Evolutionary conservation across 352 stramenopile species (phyloP).

Genomic region (Thraustochytrium sp.): DNA sequence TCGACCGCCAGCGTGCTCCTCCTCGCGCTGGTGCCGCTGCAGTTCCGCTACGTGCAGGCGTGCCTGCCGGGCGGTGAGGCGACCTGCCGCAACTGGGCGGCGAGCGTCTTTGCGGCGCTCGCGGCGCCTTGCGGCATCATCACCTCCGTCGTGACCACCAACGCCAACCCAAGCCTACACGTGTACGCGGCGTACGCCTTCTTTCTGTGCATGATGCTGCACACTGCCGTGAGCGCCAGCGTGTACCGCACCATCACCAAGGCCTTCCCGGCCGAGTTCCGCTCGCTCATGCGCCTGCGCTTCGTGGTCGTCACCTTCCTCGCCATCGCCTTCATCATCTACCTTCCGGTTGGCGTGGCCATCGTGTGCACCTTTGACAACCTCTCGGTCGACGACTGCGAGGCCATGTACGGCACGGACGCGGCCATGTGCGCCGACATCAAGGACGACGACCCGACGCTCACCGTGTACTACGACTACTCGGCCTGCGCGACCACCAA

Average conservation of each 20-base stretch:
- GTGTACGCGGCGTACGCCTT: constrained; percentile 19
- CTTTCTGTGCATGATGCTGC: not conserved
- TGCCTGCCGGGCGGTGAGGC: not conserved
- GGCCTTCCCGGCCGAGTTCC: not conserved
- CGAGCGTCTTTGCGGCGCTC: not conserved
- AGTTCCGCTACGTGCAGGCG: not conserved
- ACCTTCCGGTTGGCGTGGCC: constrained; percentile 2
- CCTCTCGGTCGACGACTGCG: not conserved
- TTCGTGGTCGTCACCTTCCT: not conserved
- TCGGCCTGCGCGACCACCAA: not conserved
- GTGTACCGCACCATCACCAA: not conserved
- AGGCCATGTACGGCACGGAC: not conserved
- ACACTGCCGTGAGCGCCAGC: not conserved
- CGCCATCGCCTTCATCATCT: not conserved
- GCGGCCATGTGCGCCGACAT: no score
- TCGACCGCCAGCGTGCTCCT: not conserved
- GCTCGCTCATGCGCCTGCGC: not conserved
- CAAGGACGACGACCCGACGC: not conserved
- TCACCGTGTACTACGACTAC: constrained; percentile 1
- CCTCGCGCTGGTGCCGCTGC: not conserved
- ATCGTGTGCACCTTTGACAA: not conserved
- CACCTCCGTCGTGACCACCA: not conserved
- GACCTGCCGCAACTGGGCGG: not conserved
- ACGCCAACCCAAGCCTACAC: not conserved
- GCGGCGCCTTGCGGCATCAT: not conserved